Evolutionary conservation across 2,329 filamentous ascomycete species (phyloP).

Genomic region (Aspergillus neotritici): DNA sequence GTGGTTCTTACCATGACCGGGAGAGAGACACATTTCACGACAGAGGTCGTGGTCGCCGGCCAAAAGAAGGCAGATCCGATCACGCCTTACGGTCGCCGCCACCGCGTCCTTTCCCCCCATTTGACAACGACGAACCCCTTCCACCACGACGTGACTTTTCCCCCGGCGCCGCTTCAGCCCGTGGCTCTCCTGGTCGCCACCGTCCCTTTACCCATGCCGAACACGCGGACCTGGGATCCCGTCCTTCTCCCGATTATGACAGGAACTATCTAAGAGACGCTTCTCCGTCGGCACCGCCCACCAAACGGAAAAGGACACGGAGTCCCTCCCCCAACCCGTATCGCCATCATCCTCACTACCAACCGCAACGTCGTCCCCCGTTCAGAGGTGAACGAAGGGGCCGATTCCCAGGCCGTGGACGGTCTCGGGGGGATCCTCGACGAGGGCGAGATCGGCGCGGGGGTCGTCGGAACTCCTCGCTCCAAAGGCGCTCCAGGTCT

Average conservation of each 20-base stretch:
- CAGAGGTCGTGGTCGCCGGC: constrained; percentile 30
- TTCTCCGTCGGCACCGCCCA: constrained; percentile 26
- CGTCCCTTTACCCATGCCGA: constrained; percentile 20
- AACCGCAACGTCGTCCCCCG: constrained; percentile 17
- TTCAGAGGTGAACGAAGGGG: constrained; percentile 32
- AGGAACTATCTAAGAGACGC: constrained; percentile 27
- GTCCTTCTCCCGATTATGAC: constrained; percentile 14
- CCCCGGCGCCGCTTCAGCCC: constrained; percentile 20
- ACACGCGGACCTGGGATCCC: constrained; percentile 16
- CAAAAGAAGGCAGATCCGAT: constrained; percentile 33
- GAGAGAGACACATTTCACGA: constrained; percentile 40
- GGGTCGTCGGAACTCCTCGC: constrained; percentile 23
- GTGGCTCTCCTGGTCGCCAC: constrained; percentile 23
- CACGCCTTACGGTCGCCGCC: constrained; percentile 38
- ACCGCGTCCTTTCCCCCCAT: constrained; percentile 27
- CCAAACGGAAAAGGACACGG: constrained; percentile 38
- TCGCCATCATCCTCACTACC: constrained; percentile 21
- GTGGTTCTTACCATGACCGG: constrained; percentile 34
- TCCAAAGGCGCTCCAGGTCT: constrained; percentile 28
- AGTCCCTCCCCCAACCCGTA: constrained; percentile 35
- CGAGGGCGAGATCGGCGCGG: constrained; percentile 29
- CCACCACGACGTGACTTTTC: constrained; percentile 25
- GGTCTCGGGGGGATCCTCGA: constrained; percentile 29
- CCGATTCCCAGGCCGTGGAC: constrained; percentile 29
- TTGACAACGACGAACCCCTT: constrained; percentile 26